Conservation (phyloP, 2,329 filamentous ascomycete species). For the Fusarium sp. region DNA sequence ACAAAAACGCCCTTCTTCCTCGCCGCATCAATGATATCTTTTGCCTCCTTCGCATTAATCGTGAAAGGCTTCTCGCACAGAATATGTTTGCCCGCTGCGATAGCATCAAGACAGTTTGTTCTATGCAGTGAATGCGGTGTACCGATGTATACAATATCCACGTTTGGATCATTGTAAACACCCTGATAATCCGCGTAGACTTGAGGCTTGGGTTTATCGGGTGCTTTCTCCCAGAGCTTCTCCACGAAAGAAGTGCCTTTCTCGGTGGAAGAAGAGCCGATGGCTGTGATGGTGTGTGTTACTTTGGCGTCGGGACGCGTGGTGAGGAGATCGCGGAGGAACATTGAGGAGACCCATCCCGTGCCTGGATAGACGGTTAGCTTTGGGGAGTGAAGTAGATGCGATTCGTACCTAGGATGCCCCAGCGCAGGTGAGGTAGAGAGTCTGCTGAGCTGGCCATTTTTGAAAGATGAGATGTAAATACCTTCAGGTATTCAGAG, state of each 20-base stretch:
- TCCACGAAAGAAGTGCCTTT: slow-evolving; percentile 3
- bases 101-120: slow-evolving; percentile 54
- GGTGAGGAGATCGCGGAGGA: neutral
- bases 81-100: slow-evolving; percentile 54
- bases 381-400: accelerated
- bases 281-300: neutral
- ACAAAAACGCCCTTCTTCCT: slow-evolving; percentile 8
- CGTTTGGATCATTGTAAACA: slow-evolving; percentile 51
- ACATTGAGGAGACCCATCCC: slow-evolving; percentile 29
- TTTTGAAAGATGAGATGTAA: accelerated
- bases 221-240: slow-evolving; percentile 4
- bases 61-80: slow-evolving; percentile 58
- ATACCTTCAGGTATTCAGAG: accelerated
- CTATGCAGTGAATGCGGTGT: slow-evolving; percentile 57
- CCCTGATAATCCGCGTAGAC: slow-evolving; percentile 43
- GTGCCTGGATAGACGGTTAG: neutral
- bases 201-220: neutral
- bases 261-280: neutral
- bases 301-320: slow-evolving; percentile 5
- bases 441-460: neutral
- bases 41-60: slow-evolving; percentile 9
- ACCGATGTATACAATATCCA: slow-evolving; percentile 58
- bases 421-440: slow-evolving; percentile 12
- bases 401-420: neutral
- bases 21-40: slow-evolving; percentile 8